phyloP scores from a whole-genome alignment of 2,329 filamentous ascomycete genomes.

The Didymella arachidicola region DNA sequence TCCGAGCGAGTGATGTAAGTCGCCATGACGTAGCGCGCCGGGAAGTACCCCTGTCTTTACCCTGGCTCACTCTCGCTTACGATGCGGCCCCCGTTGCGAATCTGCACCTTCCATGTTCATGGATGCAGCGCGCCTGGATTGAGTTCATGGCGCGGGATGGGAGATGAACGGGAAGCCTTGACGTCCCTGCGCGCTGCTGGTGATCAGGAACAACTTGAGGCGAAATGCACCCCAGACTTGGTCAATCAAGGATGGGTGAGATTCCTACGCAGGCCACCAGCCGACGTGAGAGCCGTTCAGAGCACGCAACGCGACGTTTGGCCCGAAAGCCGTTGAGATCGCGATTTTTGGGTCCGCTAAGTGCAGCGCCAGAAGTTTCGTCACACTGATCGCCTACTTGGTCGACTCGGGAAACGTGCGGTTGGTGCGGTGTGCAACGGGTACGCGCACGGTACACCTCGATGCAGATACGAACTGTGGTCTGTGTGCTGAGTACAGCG shows the following conservation, averaged over 20 bases:
- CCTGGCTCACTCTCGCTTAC: slow-evolving; percentile 27
- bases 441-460: slow-evolving; percentile 6
- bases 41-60: slow-evolving; percentile 21
- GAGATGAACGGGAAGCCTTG: slow-evolving; percentile 17
- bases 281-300: slow-evolving; percentile 12
- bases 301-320: slow-evolving; percentile 20
- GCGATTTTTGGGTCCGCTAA: slow-evolving; percentile 19
- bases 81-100: slow-evolving; percentile 12
- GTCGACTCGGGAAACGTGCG: slow-evolving; percentile 3
- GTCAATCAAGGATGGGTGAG: not conserved
- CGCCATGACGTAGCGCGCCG: slow-evolving; percentile 30
- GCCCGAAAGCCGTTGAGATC: slow-evolving; percentile 20
- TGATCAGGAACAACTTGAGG: slow-evolving; percentile 19
- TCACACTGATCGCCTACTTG: slow-evolving; percentile 7
- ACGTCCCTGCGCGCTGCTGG: slow-evolving; percentile 16
- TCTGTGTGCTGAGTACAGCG: slow-evolving; percentile 9
- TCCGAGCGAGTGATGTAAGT: slow-evolving; percentile 17
- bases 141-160: slow-evolving; percentile 15
- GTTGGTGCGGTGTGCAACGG: slow-evolving; percentile 18
- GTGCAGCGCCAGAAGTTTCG: slow-evolving; percentile 15
- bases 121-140: slow-evolving; percentile 9
- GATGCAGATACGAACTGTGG: slow-evolving; percentile 5
- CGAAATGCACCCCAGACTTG: slow-evolving; percentile 10
- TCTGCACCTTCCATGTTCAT: slow-evolving; percentile 21
- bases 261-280: slow-evolving; percentile 3